Evolutionary conservation across 345 rosid genomes (phyloP).

Genomic region (Eutrema yunnanense): DNA sequence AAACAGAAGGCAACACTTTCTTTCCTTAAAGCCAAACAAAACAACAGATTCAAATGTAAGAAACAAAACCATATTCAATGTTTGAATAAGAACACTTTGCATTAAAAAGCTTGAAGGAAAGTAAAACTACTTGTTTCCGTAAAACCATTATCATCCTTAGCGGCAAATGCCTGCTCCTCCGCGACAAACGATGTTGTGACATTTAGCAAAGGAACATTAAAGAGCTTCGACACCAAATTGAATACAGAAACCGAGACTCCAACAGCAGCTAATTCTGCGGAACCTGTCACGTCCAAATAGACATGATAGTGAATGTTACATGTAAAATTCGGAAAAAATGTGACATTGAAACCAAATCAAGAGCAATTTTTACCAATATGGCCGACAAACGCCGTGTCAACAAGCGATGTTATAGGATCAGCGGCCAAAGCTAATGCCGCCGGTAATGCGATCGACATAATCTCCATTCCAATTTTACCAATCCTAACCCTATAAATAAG

Average conservation of each 20-base stretch:
- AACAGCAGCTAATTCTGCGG: constrained; percentile 86
- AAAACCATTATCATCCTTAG: constrained; percentile 21
- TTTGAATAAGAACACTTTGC: neutral
- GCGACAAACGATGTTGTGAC: constrained; percentile 91
- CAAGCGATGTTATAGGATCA: constrained; percentile 77
- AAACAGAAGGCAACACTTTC: constrained; percentile 63
- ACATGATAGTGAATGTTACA: neutral
- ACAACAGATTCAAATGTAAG: neutral
- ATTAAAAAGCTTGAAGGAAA: neutral
- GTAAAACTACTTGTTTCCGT: constrained; percentile 19
- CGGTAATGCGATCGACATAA: constrained; percentile 81
- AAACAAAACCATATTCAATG: neutral
- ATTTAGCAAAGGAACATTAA: constrained; percentile 86
- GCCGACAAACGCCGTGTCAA: constrained; percentile 86
- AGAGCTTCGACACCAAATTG: constrained; percentile 80
- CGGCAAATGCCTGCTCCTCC: constrained; percentile 60
- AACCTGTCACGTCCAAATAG: constrained; percentile 38
- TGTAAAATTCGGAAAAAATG: neutral
- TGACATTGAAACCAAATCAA: neutral
- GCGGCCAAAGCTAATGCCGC: constrained; percentile 94
- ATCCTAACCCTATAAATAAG: constrained; percentile 34
- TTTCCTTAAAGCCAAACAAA: constrained; percentile 26
- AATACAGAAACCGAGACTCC: constrained; percentile 80
- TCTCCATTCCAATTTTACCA: constrained; percentile 60
- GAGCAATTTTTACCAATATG: constrained; percentile 52